phyloP scores from a whole-genome alignment of 108 stramenopile genomes.

The Cyclotella sp. region DNA sequence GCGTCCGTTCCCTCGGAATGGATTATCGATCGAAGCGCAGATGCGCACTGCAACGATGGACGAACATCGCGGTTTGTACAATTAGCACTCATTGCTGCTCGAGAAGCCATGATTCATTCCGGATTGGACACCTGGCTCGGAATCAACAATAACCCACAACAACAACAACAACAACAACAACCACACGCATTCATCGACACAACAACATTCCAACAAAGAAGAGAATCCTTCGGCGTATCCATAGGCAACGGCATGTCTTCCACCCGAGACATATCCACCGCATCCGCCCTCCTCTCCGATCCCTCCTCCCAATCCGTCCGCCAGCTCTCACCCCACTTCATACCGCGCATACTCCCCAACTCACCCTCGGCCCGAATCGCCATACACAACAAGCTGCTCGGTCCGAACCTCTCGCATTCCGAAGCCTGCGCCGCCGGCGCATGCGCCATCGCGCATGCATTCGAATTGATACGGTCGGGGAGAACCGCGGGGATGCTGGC shows the following conservation, averaged over 20 bases:
- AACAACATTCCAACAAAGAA: conserved; percentile 14
- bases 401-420: conserved; percentile 86
- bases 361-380: conserved; percentile 83
- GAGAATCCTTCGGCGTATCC: conserved; percentile 72
- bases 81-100: conserved; percentile 79
- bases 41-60: conserved; percentile 41
- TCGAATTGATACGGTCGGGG: conserved; percentile 83
- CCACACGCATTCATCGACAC: background rate
- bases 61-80: conserved; percentile 78
- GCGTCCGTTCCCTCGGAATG: conserved; percentile 64
- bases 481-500: conserved; percentile 93
- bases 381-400: conserved; percentile 69
- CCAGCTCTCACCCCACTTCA: conserved; percentile 90
- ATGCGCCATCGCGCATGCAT: conserved; percentile 93
- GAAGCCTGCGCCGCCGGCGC: conserved; percentile 97
- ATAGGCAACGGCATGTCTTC: conserved; percentile 93
- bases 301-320: conserved; percentile 45
- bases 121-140: conserved; percentile 46
- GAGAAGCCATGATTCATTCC: conserved; percentile 67
- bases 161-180: background rate
- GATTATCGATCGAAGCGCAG: conserved; percentile 12
- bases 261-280: conserved; percentile 77
- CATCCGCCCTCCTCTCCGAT: conserved; percentile 17
- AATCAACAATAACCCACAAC: background rate
- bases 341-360: conserved; percentile 93